phyloP scores from a whole-genome alignment of 2,329 filamentous ascomycete species.

The Pleurostoma richardsiae region DNA sequence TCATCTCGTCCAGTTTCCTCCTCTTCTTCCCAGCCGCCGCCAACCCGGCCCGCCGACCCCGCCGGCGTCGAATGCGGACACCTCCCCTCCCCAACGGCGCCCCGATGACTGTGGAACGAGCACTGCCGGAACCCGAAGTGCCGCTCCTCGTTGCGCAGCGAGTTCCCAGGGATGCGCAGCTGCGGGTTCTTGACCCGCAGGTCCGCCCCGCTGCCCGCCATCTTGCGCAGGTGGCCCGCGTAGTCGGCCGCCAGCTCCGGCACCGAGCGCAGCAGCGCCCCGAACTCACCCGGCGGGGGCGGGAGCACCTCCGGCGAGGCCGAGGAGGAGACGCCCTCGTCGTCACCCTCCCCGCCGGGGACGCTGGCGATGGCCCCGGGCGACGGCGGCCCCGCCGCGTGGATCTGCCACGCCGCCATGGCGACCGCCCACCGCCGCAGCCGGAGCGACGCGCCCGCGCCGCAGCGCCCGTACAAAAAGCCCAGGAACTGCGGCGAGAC shows the following conservation, averaged over 20 bases:
- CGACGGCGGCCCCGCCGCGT: conserved; percentile 16
- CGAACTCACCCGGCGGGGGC: conserved; percentile 22
- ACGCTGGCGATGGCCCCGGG: conserved; percentile 13
- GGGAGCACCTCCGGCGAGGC: conserved; percentile 10
- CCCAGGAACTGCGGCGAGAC: conserved; percentile 44
- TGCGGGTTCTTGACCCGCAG: conserved; percentile 56
- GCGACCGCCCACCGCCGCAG: conserved; percentile 56
- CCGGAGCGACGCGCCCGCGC: conserved; percentile 41
- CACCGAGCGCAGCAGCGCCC: conserved; percentile 34
- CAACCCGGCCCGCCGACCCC: background rate
- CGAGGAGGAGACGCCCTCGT: conserved; percentile 10
- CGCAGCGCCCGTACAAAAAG: conserved; percentile 50
- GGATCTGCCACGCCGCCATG: conserved; percentile 54
- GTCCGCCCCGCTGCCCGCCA: conserved; percentile 43
- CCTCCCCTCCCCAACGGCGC: conserved; percentile 45
- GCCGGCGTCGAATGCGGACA: conserved; percentile 43
- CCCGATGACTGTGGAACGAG: conserved; percentile 55
- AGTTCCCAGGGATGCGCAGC: conserved; percentile 51
- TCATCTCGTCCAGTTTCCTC: background rate
- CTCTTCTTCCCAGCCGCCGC: background rate
- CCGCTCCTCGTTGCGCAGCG: conserved; percentile 49
- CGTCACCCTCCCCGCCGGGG: conserved; percentile 12
- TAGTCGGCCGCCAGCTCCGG: conserved; percentile 47
- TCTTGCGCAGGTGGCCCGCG: conserved; percentile 45
- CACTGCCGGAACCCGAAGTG: conserved; percentile 57